Conservation (phyloP, 495 filamentous ascomycete genomes). For the Bombardia bombarda region DNA sequence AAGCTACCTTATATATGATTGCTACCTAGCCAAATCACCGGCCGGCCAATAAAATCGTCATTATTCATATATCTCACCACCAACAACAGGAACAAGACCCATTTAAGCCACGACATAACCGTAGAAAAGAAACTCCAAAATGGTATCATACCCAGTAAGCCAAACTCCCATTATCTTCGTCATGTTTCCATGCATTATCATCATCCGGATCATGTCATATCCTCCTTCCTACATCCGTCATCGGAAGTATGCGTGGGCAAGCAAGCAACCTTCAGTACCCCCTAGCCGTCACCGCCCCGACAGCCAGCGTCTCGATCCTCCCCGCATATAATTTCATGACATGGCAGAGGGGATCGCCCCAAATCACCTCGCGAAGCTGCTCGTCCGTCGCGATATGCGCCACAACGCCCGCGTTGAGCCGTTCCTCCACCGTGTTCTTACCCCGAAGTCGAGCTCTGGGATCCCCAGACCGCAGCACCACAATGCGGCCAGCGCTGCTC, state of each 20-base stretch:
- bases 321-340: conserved; percentile 67
- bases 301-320: conserved; percentile 59
- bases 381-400: conserved; percentile 59
- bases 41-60: too few relatives aligned
- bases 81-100: too few relatives aligned
- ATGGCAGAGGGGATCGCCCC: conserved; percentile 74
- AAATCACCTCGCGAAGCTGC: conserved; percentile 56
- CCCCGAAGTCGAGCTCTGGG: conserved; percentile 22
- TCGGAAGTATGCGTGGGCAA: too few relatives aligned
- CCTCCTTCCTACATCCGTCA: not conserved
- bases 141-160: conserved; percentile 4
- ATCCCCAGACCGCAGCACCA: conserved; percentile 48
- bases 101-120: too few relatives aligned
- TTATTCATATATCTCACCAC: too few relatives aligned
- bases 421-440: conserved; percentile 31
- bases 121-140: conserved; percentile 1
- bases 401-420: conserved; percentile 43
- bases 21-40: too few relatives aligned
- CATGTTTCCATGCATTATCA: conserved; percentile 1
- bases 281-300: conserved; percentile 54
- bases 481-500: conserved; percentile 59
- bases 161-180: too few relatives aligned
- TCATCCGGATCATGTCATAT: not conserved
- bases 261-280: conserved; percentile 11
- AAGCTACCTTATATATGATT: too few relatives aligned